Evolutionary conservation across 306 rosid genomes (phyloP).

Genomic region (Delonix regia): DNA sequence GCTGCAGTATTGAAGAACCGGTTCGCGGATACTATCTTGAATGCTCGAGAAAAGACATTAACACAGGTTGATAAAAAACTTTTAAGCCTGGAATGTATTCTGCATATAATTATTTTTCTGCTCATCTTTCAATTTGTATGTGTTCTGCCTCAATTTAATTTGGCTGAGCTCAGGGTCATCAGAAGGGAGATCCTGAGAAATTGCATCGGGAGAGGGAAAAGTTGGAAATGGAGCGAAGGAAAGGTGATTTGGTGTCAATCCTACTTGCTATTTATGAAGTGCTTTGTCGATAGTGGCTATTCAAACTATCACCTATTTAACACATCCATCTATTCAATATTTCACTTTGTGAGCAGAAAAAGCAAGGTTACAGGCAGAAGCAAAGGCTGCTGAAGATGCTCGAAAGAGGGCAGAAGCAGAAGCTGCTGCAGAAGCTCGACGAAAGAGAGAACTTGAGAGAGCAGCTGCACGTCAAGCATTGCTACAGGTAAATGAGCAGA

Average conservation of each 20-base stretch:
- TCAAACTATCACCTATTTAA: conserved; percentile 5
- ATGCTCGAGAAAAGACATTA: conserved; percentile 81
- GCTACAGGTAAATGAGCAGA: conserved; percentile 57
- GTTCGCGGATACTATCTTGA: conserved; percentile 80
- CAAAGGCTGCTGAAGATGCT: conserved; percentile 86
- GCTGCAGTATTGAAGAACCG: conserved; percentile 72
- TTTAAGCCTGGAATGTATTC: conserved; percentile 19
- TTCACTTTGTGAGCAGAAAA: conserved; percentile 53
- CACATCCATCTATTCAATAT: conserved; percentile 12
- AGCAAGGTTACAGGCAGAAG: conserved; percentile 85
- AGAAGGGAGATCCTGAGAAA: conserved; percentile 76
- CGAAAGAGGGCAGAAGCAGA: conserved; percentile 65
- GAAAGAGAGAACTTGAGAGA: conserved; percentile 79
- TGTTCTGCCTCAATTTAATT: conserved; percentile 31
- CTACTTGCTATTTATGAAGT: conserved; percentile 5
- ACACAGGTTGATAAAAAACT: conserved; percentile 58
- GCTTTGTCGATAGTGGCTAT: not conserved
- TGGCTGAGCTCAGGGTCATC: conserved; percentile 64
- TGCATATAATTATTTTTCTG: conserved; percentile 11
- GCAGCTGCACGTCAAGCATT: conserved; percentile 88
- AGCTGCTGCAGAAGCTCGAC: conserved; percentile 76
- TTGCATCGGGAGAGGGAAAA: conserved; percentile 70
- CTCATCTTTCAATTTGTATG: conserved; percentile 25
- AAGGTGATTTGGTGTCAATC: conserved; percentile 45
- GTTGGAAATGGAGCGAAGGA: conserved; percentile 67